Evolutionary conservation across 352 stramenopile species (phyloP).

Genomic region (Phytopythium vexans): DNA sequence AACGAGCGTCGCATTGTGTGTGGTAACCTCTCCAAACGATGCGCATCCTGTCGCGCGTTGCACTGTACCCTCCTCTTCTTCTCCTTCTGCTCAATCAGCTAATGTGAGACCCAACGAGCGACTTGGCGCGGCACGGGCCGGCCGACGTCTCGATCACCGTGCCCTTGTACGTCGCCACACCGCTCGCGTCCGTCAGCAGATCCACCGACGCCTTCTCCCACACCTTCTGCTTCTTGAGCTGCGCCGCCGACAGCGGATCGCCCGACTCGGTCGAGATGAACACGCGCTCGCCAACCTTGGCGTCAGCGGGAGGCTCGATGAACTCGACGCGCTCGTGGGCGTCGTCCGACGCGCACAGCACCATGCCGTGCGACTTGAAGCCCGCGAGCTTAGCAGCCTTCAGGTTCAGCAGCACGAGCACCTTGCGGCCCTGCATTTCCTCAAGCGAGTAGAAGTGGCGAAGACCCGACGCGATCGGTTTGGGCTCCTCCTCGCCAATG

Average conservation of each 20-base stretch:
- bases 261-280: slow-evolving; percentile 73
- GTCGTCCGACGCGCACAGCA: slow-evolving; percentile 92
- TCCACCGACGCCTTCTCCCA: slow-evolving; percentile 74
- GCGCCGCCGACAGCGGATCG: slow-evolving; percentile 67
- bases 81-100: slow-evolving; percentile 31
- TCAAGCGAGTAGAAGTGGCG: slow-evolving; percentile 93
- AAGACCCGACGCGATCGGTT: slow-evolving; percentile 95
- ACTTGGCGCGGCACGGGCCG: slow-evolving; percentile 56
- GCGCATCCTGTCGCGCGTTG: background rate
- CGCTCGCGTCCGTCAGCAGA: slow-evolving; percentile 61
- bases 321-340: slow-evolving; percentile 93
- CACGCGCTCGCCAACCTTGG: slow-evolving; percentile 92
- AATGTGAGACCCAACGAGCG: slow-evolving; percentile 65
- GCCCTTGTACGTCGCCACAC: slow-evolving; percentile 82
- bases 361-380: slow-evolving; percentile 97
- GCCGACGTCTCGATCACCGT: slow-evolving; percentile 68
- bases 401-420: slow-evolving; percentile 98
- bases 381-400: slow-evolving; percentile 96
- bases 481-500: slow-evolving; percentile 91
- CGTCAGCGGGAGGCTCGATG: slow-evolving; percentile 90
- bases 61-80: background rate
- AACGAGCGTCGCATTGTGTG: no score
- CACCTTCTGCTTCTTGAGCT: slow-evolving; percentile 89
- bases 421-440: slow-evolving; percentile 93
- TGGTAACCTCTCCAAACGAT: no score